Percentiles rank a stretch among this genome's conserved stretches.
phyloP scores from a whole-genome alignment of 2,329 filamentous ascomycete species.

The Phyllosticta ampelicida region DNA sequence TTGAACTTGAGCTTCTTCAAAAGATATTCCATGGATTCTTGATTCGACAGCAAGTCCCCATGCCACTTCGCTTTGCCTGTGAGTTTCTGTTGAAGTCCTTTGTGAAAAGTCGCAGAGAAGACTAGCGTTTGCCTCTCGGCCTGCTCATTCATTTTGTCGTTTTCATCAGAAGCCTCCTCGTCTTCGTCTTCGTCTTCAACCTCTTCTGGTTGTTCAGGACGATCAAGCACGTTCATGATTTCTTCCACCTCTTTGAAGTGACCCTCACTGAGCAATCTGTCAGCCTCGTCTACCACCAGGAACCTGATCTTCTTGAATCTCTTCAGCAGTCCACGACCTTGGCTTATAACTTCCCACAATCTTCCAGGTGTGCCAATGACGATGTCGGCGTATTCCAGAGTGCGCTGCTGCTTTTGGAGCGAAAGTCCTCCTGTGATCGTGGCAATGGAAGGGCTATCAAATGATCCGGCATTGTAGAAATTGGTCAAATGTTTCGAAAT shows the following conservation, averaged over 20 bases:
- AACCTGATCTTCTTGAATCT: slow-evolving; percentile 67
- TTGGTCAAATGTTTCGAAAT: slow-evolving; percentile 70
- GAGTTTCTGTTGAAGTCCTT: slow-evolving; percentile 81
- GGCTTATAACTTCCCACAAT: slow-evolving; percentile 85
- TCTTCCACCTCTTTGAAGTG: slow-evolving; percentile 92
- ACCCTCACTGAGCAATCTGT: slow-evolving; percentile 80
- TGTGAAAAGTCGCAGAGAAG: slow-evolving; percentile 94
- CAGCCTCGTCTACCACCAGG: slow-evolving; percentile 87
- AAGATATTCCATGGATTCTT: slow-evolving; percentile 85
- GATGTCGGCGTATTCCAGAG: slow-evolving; percentile 75
- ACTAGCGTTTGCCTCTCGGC: slow-evolving; percentile 72
- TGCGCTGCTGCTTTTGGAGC: slow-evolving; percentile 86
- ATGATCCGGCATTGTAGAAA: slow-evolving; percentile 57
- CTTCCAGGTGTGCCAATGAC: slow-evolving; percentile 89
- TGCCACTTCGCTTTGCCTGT: slow-evolving; percentile 59
- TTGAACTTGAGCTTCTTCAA: slow-evolving; percentile 82
- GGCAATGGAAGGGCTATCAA: slow-evolving; percentile 53
- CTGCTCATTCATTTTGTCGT: slow-evolving; percentile 10
- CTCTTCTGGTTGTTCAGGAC: slow-evolving; percentile 41
- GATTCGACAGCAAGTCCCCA: slow-evolving; percentile 55
- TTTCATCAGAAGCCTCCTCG: background rate
- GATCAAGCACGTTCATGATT: slow-evolving; percentile 71
- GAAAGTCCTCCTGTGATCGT: slow-evolving; percentile 88
- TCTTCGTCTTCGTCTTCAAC: slow-evolving; percentile 28
- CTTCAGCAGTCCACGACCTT: slow-evolving; percentile 56